Percentiles rank a stretch among this genome's conserved stretches.
These are phyloP conservation scores for Phytophthora fragariaefolia DNA, from an alignment of 352 stramenopile genomes.

Conservation along the genomic window DNA sequence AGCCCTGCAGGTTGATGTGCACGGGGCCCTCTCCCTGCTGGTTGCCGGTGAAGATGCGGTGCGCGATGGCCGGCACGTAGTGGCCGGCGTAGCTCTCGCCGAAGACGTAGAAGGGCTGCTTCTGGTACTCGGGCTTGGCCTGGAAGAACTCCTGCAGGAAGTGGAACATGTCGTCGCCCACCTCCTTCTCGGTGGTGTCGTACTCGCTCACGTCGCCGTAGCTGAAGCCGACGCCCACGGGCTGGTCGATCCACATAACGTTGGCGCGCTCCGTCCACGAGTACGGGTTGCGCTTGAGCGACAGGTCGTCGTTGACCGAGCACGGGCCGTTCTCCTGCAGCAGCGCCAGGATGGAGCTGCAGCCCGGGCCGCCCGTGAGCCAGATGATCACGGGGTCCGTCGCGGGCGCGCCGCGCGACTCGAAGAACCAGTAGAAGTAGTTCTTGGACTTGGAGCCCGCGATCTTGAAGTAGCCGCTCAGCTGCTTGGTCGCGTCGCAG, in stretches of 20 bases:
- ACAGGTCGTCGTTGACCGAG: constrained; percentile 91
- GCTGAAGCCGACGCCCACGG: constrained; percentile 94
- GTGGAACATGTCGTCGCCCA: constrained; percentile 95
- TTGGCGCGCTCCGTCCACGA: constrained; percentile 95
- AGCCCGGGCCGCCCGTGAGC: constrained; percentile 97
- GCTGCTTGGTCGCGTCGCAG: constrained; percentile 77
- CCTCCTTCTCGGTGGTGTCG: constrained; percentile 93
- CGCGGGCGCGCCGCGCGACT: constrained; percentile 81
- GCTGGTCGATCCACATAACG: constrained; percentile 98
- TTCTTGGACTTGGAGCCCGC: constrained; percentile 88
- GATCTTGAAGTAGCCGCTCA: constrained; percentile 90
- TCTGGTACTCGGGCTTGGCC: constrained; percentile 90
- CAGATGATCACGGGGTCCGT: constrained; percentile 96
- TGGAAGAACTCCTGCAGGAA: constrained; percentile 96
- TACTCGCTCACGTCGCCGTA: constrained; percentile 90
- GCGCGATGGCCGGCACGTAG: constrained; percentile 90
- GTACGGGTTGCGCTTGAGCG: constrained; percentile 88
- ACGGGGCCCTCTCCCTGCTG: constrained; percentile 51
- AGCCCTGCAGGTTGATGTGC: constrained; percentile 92
- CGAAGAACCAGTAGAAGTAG: constrained; percentile 98
- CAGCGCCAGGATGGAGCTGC: constrained; percentile 93
- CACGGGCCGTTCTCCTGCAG: constrained; percentile 97
- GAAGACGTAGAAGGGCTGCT: constrained; percentile 93
- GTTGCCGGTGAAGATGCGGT: constrained; percentile 83
- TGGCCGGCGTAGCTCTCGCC: constrained; percentile 95